phyloP scores from a whole-genome alignment of 371 early-diverging fungal species.

The Apophysomyces ossiformis region DNA sequence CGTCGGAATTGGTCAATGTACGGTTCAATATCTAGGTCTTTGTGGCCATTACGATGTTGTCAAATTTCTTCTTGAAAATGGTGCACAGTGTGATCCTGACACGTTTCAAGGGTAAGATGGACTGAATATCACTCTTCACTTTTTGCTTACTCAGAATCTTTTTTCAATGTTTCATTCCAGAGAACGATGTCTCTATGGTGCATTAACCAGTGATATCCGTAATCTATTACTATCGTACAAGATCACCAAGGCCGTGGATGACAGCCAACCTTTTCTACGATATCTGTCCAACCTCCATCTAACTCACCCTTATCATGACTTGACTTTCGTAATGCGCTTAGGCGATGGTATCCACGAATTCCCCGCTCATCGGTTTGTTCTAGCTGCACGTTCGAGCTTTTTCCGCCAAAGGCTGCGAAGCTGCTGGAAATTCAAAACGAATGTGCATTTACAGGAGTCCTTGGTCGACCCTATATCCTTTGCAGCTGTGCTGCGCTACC shows the following conservation, averaged over 20 bases:
- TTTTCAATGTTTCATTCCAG: slow-evolving; percentile 10
- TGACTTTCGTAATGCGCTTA: slow-evolving; percentile 32
- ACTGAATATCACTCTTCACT: neutral
- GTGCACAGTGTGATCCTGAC: slow-evolving; percentile 43
- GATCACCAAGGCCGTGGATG: slow-evolving; percentile 43
- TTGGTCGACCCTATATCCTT: slow-evolving; percentile 36
- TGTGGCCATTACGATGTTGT: slow-evolving; percentile 42
- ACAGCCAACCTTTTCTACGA: slow-evolving; percentile 40
- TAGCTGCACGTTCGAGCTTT: slow-evolving; percentile 35
- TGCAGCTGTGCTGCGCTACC: slow-evolving; percentile 32
- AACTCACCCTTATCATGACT: slow-evolving; percentile 30
- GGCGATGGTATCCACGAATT: slow-evolving; percentile 23
- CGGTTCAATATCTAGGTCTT: slow-evolving; percentile 23
- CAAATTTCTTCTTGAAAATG: slow-evolving; percentile 31
- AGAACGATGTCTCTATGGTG: slow-evolving; percentile 47
- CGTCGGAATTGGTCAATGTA: neutral
- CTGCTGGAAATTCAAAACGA: slow-evolving; percentile 24
- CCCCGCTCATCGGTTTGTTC: slow-evolving; percentile 37
- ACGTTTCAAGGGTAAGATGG: slow-evolving; percentile 44
- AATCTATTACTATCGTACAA: slow-evolving; percentile 41
- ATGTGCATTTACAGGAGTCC: slow-evolving; percentile 24
- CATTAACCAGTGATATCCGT: slow-evolving; percentile 39
- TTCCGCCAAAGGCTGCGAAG: slow-evolving; percentile 28
- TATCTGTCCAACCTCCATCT: slow-evolving; percentile 35
- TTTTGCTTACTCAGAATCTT: neutral